Evolutionary conservation across 805 yeast genomes (phyloP), one percentile per base, ranked within the genome.

Genomic region (Zygosaccharomyces bailii): DNA sequence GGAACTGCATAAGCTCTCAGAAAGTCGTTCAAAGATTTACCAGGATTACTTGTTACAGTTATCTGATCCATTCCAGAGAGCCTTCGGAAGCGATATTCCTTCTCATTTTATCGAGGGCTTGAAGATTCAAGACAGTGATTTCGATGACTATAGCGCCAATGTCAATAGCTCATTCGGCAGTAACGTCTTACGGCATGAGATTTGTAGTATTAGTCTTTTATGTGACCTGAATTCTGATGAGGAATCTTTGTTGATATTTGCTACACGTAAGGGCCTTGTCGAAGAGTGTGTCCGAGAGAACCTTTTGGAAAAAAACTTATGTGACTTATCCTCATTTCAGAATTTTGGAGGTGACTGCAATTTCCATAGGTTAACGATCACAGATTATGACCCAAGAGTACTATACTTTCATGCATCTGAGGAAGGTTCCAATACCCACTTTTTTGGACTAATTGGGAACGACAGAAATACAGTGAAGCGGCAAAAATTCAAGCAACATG

Each of bases 41-140:
- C 29, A 40, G 13, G 30, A 44, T 11, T 29, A 44, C 29, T 27
- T 21, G 13, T 23, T 14, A 4, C 25, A 34, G 17, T 17, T 49
- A 14, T 21, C 34, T 3, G 44, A 46, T 27, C 52, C 54, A 4
- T 37, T 41, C 11, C 43, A 49, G 24, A 27, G 29, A 18, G 43
- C 29, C 8, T 48, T 38, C 30, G 44, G 46, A 23, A 19, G 17
- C 8, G 19, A 31, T 10, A 5, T 3, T n/a, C 41, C 42, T 8
- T 19, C 19, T 5, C 7, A 13, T 8, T 44, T 34, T 21, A 18
- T 34, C 2, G 35, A 18, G 20, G 51, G 45, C n/a, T 13, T 48
- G 11, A 33, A 17, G 33, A 48, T 44, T 19, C 43, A 48, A 31
- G 4, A 25, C 29, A 23, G 21, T 16, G 23, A 33, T n/a, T 16